These are phyloP conservation scores for Lunasporangiospora selenospora DNA, from an alignment of 192 early-diverging fungal species.

Conservation along the genomic window DNA sequence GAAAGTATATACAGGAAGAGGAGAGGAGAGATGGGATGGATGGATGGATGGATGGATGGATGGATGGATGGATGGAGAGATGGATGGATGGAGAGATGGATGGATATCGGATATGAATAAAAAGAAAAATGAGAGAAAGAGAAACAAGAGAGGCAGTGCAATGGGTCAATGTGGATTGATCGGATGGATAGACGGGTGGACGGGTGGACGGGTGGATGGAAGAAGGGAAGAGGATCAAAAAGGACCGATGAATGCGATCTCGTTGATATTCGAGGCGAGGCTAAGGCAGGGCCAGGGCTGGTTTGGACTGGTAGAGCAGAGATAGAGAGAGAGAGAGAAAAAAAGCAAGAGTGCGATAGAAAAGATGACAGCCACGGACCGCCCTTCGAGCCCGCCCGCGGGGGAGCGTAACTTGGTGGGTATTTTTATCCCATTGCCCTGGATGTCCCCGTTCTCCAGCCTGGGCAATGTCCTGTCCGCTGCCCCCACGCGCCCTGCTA, in stretches of 20 bases:
- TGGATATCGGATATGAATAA: slow-evolving; percentile 1
- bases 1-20: neutral
- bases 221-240: neutral
- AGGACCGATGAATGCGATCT: neutral
- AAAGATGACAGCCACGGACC: too few relatives aligned
- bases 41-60: neutral
- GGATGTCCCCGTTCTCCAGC: too few relatives aligned
- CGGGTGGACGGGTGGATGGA: too few relatives aligned
- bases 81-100: neutral
- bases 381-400: too few relatives aligned
- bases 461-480: too few relatives aligned
- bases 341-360: too few relatives aligned
- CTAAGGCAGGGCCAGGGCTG: neutral
- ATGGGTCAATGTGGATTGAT: too few relatives aligned
- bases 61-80: neutral
- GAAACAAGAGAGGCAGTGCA: neutral
- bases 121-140: slow-evolving; percentile 3
- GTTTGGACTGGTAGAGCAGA: too few relatives aligned
- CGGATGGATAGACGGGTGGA: too few relatives aligned
- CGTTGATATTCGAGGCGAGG: neutral
- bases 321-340: too few relatives aligned
- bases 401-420: too few relatives aligned
- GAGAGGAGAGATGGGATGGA: neutral
- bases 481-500: too few relatives aligned
- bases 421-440: neutral